These are phyloP conservation scores for Misopates orontium DNA, from an alignment of 257 asterid species.

Conservation along the genomic window DNA sequence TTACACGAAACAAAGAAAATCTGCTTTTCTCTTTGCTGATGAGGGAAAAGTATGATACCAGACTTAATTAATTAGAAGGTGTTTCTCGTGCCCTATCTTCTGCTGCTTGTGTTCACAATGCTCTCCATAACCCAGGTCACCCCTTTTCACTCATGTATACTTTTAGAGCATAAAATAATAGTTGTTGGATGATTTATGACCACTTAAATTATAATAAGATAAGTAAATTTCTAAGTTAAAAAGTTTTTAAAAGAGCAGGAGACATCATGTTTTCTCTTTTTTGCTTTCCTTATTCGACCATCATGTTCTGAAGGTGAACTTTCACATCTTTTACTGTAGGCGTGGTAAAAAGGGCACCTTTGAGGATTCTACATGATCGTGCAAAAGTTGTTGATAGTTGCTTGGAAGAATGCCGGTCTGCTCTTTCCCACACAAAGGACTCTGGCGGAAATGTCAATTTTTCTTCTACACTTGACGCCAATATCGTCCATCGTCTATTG, in stretches of 20 bases:
- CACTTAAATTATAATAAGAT: no score
- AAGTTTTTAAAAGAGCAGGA: no score
- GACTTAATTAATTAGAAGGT: neutral
- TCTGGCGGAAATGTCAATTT: constrained; percentile 40
- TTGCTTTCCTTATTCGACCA: neutral
- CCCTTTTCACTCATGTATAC: neutral
- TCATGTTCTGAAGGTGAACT: constrained; percentile 12
- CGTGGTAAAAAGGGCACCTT: constrained; percentile 65
- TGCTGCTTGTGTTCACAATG: constrained; percentile 1
- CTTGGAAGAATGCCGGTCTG: constrained; percentile 48
- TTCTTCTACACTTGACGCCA: constrained; percentile 56
- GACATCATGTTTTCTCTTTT: neutral
- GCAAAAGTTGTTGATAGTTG: constrained; percentile 34
- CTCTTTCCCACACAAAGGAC: constrained; percentile 62
- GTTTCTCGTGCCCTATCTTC: neutral
- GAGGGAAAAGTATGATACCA: no score
- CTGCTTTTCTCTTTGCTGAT: no score
- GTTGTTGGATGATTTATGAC: neutral
- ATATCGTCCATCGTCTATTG: constrained; percentile 58
- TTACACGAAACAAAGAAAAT: no score
- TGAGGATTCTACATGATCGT: constrained; percentile 66
- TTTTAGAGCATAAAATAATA: neutral
- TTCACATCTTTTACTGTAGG: constrained; percentile 47
- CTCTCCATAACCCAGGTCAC: neutral
- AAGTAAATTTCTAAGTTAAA: no score